Evolutionary conservation across 768 basidiomycete species (phyloP).

Genomic region (Leccinum truebloodii): DNA sequence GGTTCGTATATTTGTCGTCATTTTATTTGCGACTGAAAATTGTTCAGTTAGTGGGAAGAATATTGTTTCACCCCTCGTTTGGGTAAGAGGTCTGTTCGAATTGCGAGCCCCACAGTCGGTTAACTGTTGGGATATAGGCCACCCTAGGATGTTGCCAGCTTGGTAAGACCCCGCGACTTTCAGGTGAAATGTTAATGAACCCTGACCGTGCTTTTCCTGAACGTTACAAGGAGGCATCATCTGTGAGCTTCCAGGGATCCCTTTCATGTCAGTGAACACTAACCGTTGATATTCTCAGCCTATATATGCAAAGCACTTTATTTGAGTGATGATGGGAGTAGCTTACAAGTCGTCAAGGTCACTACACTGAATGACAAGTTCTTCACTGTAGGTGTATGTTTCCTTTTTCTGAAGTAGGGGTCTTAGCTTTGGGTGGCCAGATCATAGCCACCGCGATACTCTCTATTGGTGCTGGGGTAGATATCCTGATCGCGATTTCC

Average conservation of each 20-base stretch:
- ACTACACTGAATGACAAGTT: not conserved
- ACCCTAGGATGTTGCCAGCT: not conserved
- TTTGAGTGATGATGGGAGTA: not conserved
- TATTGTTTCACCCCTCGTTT: not conserved
- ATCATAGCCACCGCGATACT: not conserved
- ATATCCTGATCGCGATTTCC: conserved; percentile 6
- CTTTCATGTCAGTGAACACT: not conserved
- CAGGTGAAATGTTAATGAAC: too few relatives aligned
- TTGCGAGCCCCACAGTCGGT: not conserved
- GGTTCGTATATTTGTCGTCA: conserved; percentile 2
- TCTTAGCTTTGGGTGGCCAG: conserved; percentile 1
- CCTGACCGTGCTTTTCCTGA: not conserved
- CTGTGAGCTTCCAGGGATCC: not conserved
- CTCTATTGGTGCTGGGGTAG: conserved; percentile 4
- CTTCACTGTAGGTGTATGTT: not conserved
- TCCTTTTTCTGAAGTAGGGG: not conserved
- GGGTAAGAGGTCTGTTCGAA: not conserved
- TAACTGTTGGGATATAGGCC: not conserved
- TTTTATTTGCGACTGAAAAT: not conserved
- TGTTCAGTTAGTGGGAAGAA: conserved; percentile 10
- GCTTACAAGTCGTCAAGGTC: not conserved
- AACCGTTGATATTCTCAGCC: conserved; percentile 4
- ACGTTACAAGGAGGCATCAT: not conserved
- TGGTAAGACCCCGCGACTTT: conserved; percentile 1
- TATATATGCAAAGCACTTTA: conserved; percentile 4